These are phyloP conservation scores for Asparagopsis taxiformis DNA, from an alignment of 31 red algal species.

Conservation along the genomic window DNA sequence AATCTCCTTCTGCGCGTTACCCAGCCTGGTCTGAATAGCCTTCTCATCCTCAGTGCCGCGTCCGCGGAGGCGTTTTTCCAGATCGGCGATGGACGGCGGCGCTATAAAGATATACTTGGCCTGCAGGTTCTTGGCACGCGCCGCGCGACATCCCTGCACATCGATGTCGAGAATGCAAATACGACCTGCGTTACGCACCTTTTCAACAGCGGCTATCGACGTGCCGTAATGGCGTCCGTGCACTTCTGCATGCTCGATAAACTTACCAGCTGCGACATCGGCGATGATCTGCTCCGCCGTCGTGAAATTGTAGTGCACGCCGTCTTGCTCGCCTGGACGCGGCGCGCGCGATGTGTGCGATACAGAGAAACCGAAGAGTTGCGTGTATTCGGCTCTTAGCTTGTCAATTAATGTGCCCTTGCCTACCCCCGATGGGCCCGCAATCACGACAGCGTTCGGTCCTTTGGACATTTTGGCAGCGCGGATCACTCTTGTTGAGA, in stretches of 20 bases:
- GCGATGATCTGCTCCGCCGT: conserved; percentile 56
- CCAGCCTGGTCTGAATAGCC: conserved; percentile 52
- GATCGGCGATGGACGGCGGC: conserved; percentile 77
- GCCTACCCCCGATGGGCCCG: conserved; percentile 94
- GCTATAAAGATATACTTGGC: conserved; percentile 86
- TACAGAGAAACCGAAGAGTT: conserved; percentile 83
- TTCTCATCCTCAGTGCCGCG: conserved; percentile 85
- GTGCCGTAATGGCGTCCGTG: conserved; percentile 95
- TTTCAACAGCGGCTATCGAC: conserved; percentile 64
- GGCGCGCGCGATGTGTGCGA: conserved; percentile 92
- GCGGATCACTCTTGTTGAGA: too few relatives aligned
- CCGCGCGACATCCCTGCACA: conserved; percentile 87
- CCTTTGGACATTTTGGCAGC: background rate
- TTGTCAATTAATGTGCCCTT: conserved; percentile 91
- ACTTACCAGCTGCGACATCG: conserved; percentile 70
- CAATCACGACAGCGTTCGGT: conserved; percentile 73
- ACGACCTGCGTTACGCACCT: conserved; percentile 46
- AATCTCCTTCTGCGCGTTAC: conserved; percentile 83
- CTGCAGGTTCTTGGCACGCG: conserved; percentile 49
- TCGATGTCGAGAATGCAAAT: conserved; percentile 94
- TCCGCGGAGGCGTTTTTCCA: conserved; percentile 82
- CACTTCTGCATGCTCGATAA: conserved; percentile 91
- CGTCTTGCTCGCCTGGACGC: conserved; percentile 79
- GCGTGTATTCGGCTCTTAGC: conserved; percentile 46
- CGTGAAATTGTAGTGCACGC: conserved; percentile 91